Base-by-base conservation (phyloP, 78 protist genomes). In the Chrysochromulina parva region DNA sequence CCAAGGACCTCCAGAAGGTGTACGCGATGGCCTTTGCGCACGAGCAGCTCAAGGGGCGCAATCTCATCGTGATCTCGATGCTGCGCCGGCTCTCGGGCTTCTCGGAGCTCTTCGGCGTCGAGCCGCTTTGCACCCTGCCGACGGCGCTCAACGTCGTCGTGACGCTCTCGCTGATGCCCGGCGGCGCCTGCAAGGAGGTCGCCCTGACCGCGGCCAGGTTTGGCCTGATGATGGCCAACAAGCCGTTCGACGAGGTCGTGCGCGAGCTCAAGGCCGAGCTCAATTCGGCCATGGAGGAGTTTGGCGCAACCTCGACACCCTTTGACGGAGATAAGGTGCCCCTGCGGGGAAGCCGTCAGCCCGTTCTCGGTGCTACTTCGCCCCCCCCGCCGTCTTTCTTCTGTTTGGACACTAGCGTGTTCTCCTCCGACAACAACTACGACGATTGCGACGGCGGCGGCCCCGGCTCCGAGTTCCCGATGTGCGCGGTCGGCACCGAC, bases 51-150 rank as follows among this genome's bases (percentile, higher is more conserved):
- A 26, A 22, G 38, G 28, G 11, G 59, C 69, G 81, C 74, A 55
- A 9, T 1, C 7, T 24, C 73, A 60, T 88, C 28, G 65, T 24
- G 22, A 5, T 67, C 26, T 5, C 91, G 67, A 50, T 88, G 48
- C 62, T 88, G 9, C 80, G 91, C 59, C n/a, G 53, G 82, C 57
- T 88, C 58, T 53, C 84, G 9, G 1, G 17, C 24, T 88, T 88
- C 66, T 28, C 54, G 16, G 85, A 69, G 24, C 48, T 55, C 28
- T 88, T 69, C 53, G 52, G 60, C 80, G 81, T 26, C 14, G 74
- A 66, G 20, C 19, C 78, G 78, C 78, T 69, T 2, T 52, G 78
- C 84, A 2, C 22, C 26, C 82, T 88, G 13, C 38, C 85, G 47
- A 2, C 59, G 19, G 91, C 1, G 24, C 55, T 88, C 60, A 28